Conservation (phyloP, 2,329 filamentous ascomycete species). For the Myrmaecium sp. region DNA sequence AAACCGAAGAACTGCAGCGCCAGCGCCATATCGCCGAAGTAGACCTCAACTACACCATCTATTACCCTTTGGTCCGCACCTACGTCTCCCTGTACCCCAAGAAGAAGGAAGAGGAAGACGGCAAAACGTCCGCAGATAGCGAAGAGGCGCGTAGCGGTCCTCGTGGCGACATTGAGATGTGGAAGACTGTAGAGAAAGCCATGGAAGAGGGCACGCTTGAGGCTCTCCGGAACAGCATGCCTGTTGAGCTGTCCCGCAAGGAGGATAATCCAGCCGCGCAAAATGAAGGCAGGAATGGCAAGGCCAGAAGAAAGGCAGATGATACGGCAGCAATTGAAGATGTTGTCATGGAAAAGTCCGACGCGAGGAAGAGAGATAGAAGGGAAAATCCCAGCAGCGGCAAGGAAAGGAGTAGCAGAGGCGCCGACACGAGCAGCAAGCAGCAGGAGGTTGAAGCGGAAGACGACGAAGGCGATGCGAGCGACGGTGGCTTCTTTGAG, state of each 20-base stretch:
- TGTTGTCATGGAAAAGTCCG: conserved; percentile 3
- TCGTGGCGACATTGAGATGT: conserved; percentile 42
- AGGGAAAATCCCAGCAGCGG: no score
- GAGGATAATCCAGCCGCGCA: no score
- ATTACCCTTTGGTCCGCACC: conserved; percentile 51
- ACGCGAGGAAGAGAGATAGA: conserved; percentile 4
- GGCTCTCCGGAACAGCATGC: conserved; percentile 36
- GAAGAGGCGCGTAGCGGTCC: conserved; percentile 18
- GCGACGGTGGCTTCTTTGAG: conserved; percentile 23
- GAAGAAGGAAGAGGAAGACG: conserved; percentile 13
- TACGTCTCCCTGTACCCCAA: conserved; percentile 45
- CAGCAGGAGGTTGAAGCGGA: conserved; percentile 2
- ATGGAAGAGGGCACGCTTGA: conserved; percentile 42
- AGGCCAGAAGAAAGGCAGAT: not conserved
- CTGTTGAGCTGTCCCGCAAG: conserved; percentile 11
- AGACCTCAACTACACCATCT: conserved; percentile 58
- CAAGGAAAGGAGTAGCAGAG: conserved; percentile 4
- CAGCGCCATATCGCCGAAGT: conserved; percentile 54
- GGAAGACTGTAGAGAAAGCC: conserved; percentile 48
- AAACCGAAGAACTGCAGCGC: conserved; percentile 36
- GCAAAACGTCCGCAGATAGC: conserved; percentile 11
- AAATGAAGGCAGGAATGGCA: conserved; percentile 3
- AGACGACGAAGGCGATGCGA: conserved; percentile 8
- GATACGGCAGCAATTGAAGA: conserved; percentile 1
- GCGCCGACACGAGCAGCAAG: conserved; percentile 8